A percentile compares a stretch with the other conserved stretches of the same genome.
phyloP scores from a whole-genome alignment of 129 eudicot genomes.

The Arctium minus region DNA sequence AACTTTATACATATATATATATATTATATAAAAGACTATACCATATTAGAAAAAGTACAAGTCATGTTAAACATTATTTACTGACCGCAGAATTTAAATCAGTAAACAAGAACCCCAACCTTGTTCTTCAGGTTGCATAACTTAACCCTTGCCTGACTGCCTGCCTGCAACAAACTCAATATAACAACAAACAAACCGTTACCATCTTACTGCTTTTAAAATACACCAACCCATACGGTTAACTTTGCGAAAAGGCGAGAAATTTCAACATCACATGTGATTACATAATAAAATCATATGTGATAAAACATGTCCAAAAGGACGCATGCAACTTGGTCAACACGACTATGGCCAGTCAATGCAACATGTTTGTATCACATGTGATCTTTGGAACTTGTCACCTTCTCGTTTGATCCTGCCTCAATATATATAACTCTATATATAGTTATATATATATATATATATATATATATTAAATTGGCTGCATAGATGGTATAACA shows the following conservation, averaged over 20 bases:
- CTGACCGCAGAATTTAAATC: slow-evolving; percentile 18
- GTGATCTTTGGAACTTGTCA: too few relatives aligned
- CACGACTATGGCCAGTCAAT: too few relatives aligned
- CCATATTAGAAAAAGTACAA: neutral
- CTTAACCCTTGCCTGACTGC: neutral
- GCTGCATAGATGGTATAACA: neutral
- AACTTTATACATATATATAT: slow-evolving; percentile 5
- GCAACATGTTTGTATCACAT: too few relatives aligned
- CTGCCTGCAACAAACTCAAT: slow-evolving; percentile 14
- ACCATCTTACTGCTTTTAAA: neutral
- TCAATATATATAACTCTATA: too few relatives aligned
- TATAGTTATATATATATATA: too few relatives aligned
- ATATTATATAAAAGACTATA: slow-evolving; percentile 14
- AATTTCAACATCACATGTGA: too few relatives aligned
- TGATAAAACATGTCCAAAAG: too few relatives aligned
- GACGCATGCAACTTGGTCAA: too few relatives aligned
- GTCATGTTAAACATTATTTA: slow-evolving; percentile 16
- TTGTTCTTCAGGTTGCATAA: slow-evolving; percentile 20
- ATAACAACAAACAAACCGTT: neutral
- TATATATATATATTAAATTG: too few relatives aligned
- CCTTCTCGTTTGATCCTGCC: too few relatives aligned
- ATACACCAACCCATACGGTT: neutral
- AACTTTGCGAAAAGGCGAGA: too few relatives aligned
- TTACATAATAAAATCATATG: too few relatives aligned
- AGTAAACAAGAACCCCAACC: slow-evolving; percentile 19